A percentile compares a stretch with the other conserved stretches of the same genome.
Evolutionary conservation across 345 rosid species (phyloP).

Genomic region (Gossypium bickii): DNA sequence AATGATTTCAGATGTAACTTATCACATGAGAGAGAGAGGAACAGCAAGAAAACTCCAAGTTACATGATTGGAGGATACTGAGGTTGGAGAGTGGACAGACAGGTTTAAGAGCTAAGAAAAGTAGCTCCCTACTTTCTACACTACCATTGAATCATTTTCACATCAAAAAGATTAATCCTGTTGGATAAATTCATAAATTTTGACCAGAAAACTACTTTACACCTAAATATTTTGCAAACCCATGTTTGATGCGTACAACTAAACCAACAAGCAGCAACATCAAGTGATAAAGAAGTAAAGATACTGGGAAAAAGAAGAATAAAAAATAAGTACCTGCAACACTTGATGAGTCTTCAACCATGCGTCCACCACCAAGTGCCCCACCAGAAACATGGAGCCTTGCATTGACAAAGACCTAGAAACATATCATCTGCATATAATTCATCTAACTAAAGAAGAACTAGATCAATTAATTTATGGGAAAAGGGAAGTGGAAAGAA

Average conservation of each 20-base stretch:
- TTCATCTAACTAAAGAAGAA: conserved; percentile 2
- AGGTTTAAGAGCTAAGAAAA: background rate
- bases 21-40: background rate
- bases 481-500: background rate
- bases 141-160: background rate
- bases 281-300: background rate
- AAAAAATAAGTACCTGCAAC: conserved; percentile 65
- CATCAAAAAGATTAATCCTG: background rate
- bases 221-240: background rate
- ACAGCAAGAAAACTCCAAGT: background rate
- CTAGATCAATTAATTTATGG: conserved; percentile 8
- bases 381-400: conserved; percentile 99
- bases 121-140: background rate
- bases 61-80: background rate
- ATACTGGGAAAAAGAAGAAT: background rate
- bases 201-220: background rate
- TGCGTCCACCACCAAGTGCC: conserved; percentile 99
- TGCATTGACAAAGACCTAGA: conserved; percentile 96
- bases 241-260: background rate
- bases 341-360: conserved; percentile 99
- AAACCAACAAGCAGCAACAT: background rate
- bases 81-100: no score
- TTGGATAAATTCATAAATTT: background rate
- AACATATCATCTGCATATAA: conserved; percentile 14
- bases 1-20: background rate